phyloP scores from a whole-genome alignment of 1,284 basidiomycete species.

The Ceratobasidium sp. region DNA sequence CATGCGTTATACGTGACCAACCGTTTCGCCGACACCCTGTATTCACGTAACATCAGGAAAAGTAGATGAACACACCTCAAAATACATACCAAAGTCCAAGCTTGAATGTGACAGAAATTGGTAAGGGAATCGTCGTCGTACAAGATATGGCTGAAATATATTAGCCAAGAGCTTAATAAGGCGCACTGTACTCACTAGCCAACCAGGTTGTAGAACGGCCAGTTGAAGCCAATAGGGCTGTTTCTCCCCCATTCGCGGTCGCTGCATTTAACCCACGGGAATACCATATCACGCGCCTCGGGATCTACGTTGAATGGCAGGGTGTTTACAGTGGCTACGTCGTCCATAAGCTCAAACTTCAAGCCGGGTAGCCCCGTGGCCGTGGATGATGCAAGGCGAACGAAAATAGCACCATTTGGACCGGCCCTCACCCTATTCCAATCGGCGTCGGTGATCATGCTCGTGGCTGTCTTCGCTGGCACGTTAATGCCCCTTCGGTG shows the following conservation, averaged over 20 bases:
- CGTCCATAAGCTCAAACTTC: not conserved
- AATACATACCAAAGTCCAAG: conserved; percentile 14
- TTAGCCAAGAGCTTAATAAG: not conserved
- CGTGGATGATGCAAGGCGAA: conserved; percentile 47
- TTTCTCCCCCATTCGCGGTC: not conserved
- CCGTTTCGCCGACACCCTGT: conserved; percentile 3
- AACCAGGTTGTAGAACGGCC: conserved; percentile 22
- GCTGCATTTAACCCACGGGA: conserved; percentile 14
- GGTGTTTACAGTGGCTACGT: not conserved
- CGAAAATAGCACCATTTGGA: conserved; percentile 52
- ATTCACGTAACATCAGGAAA: too few relatives aligned
- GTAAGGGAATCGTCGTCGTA: conserved; percentile 16
- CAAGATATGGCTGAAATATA: not conserved
- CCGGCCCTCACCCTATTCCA: conserved; percentile 46
- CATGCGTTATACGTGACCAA: not conserved
- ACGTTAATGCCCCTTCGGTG: conserved; percentile 45
- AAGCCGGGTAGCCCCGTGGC: not conserved
- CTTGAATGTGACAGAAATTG: conserved; percentile 19
- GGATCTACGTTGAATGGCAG: not conserved
- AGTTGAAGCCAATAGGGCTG: not conserved
- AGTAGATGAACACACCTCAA: too few relatives aligned
- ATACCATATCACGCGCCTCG: not conserved
- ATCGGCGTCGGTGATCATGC: conserved; percentile 43
- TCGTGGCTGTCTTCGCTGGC: conserved; percentile 23
- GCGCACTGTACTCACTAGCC: conserved; percentile 4